Evolutionary conservation across 192 early-diverging fungal species (phyloP).

Genomic region (Funneliformis mosseae): DNA sequence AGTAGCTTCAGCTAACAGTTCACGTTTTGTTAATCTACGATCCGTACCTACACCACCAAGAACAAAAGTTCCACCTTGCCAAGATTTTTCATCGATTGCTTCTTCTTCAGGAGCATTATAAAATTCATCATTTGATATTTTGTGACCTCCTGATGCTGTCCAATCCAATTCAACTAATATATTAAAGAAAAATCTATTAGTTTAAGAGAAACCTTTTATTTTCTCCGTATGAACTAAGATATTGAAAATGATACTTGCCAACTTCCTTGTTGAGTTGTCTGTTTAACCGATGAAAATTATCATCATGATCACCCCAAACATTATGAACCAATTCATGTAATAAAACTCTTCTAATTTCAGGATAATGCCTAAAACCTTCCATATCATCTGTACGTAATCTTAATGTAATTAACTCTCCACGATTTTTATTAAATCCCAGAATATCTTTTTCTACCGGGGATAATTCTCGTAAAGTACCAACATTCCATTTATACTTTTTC

Average conservation of each 20-base stretch:
- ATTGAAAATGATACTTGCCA: constrained; percentile 26
- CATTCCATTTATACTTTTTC: constrained; percentile 64
- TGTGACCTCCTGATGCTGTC: constrained; percentile 44
- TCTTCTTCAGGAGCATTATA: constrained; percentile 48
- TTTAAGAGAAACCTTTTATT: not conserved
- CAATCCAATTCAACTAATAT: constrained; percentile 46
- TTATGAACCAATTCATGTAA: constrained; percentile 82
- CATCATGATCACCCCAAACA: constrained; percentile 70
- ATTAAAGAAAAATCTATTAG: not conserved
- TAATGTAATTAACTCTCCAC: constrained; percentile 71
- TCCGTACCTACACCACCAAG: constrained; percentile 51
- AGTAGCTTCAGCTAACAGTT: constrained; percentile 59
- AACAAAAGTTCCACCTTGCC: constrained; percentile 60
- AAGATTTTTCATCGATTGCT: constrained; percentile 38
- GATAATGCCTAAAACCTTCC: constrained; percentile 76
- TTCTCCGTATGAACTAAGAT: not conserved
- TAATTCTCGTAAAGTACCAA: constrained; percentile 68
- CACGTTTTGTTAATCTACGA: constrained; percentile 41
- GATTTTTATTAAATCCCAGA: constrained; percentile 72
- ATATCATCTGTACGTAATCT: constrained; percentile 77
- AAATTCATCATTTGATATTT: constrained; percentile 41
- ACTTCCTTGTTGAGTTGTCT: constrained; percentile 73
- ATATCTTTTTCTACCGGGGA: constrained; percentile 67
- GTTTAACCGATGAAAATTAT: constrained; percentile 72
- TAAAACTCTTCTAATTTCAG: constrained; percentile 65